Evolutionary conservation across 495 filamentous ascomycete genomes (phyloP), one percentile per base, ranked within the genome.

Genomic region (Penicillium pancosmium): DNA sequence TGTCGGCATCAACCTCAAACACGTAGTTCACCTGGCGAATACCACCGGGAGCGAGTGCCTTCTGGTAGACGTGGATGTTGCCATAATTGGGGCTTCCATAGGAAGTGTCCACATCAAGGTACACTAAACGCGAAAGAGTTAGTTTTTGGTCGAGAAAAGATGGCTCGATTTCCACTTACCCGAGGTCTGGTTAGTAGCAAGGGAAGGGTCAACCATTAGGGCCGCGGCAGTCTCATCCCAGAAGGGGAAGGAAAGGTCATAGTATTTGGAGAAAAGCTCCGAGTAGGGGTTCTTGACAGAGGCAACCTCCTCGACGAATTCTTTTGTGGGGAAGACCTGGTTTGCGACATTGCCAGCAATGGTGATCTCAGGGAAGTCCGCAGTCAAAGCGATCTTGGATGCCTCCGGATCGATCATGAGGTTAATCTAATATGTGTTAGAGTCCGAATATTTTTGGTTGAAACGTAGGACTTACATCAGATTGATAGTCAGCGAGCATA

Each of bases 221-320:
- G 71, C 73, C 12, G 73, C 73, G 5, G 74, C 73, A 16, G 72
- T 78, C 57, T 77, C 74, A 55, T 76, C 74, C 74, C 74, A 77
- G 44, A 76, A 72, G 4, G 75, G 75, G 31, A 75, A 71, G 0
- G 53, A 59, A 5, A 69, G 67, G 12, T 67, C 69, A 41, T 76
- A 75, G 49, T 70, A 63, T 9, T 71, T 66, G 38, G 65, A 40
- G 49, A 76, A 75, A 8, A 75, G 63, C 46, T 65, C 54, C 18
- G 69, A 67, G 27, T 70, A 73, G 2, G 68, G 58, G 31, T 74
- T 72, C 3, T 59, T 53, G 27, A 62, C 61, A 18, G 36, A 56
- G 16, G 52, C 56, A 19, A 78, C 60, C 25, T 69, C 59, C 35
- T 69, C 67, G 16, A 70, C 60, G 19, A 64, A 70, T 21, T 66